Evolutionary conservation across 2,329 filamentous ascomycete species (phyloP).

Genomic region (Hypoxylon sp.): DNA sequence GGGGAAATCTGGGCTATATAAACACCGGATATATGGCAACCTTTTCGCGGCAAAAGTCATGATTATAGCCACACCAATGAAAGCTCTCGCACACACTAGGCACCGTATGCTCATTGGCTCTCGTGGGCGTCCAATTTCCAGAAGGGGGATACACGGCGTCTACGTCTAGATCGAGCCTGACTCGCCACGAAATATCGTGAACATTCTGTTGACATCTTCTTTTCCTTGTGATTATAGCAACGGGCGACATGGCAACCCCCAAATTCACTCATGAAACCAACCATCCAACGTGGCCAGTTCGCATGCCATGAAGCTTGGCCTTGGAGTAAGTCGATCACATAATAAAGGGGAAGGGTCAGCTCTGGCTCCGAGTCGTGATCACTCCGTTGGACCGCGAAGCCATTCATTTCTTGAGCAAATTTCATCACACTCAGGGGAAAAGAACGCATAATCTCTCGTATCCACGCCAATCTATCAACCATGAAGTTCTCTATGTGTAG

Average conservation of each 20-base stretch:
- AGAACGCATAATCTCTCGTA: background rate
- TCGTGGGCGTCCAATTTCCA: slow-evolving; percentile 8
- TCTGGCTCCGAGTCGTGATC: background rate
- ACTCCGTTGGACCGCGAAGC: slow-evolving; percentile 9
- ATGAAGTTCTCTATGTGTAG: slow-evolving; percentile 23
- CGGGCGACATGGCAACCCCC: background rate
- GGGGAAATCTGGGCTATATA: slow-evolving; percentile 11
- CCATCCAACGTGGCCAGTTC: slow-evolving; percentile 21
- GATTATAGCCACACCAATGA: slow-evolving; percentile 29
- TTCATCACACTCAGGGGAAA: background rate
- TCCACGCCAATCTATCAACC: background rate
- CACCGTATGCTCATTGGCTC: slow-evolving; percentile 11
- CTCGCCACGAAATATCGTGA: slow-evolving; percentile 7
- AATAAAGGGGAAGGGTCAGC: slow-evolving; percentile 19
- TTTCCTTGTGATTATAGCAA: slow-evolving; percentile 1
- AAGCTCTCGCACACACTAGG: background rate
- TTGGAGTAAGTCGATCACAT: slow-evolving; percentile 16
- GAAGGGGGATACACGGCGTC: slow-evolving; percentile 9
- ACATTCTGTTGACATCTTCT: background rate
- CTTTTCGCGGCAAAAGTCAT: slow-evolving; percentile 27
- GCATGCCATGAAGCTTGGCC: background rate
- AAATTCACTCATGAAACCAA: background rate
- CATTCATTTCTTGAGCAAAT: background rate
- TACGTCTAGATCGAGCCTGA: slow-evolving; percentile 11
- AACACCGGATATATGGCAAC: slow-evolving; percentile 28